Percentiles rank a stretch among this genome's conserved stretches.
Evolutionary conservation across 2,329 filamentous ascomycete genomes (phyloP).

Genomic region (Talaromyces sp.): DNA sequence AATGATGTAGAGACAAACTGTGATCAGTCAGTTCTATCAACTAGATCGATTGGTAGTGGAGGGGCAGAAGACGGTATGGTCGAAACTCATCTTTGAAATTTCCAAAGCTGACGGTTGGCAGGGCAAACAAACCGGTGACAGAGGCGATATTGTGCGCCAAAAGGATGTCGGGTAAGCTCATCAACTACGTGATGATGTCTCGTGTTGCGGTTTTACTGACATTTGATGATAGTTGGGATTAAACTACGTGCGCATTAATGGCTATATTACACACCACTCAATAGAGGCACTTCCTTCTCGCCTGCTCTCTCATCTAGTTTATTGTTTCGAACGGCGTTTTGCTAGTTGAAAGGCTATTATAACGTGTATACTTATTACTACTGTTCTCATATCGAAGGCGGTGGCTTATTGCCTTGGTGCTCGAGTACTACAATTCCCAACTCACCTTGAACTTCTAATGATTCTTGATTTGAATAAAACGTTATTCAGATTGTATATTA

Average conservation of each 20-base stretch:
- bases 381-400: conserved; percentile 5
- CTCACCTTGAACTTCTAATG: background rate
- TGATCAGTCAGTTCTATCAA: conserved; percentile 93
- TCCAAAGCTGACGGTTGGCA: conserved; percentile 27
- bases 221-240: conserved; percentile 17
- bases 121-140: conserved; percentile 66
- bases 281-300: background rate
- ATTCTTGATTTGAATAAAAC: background rate
- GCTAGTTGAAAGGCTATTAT: background rate
- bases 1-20: conserved; percentile 74
- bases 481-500: no score
- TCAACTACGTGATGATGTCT: background rate
- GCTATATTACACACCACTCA: background rate
- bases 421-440: background rate
- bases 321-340: background rate
- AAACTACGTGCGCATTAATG: background rate
- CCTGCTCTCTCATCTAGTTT: background rate
- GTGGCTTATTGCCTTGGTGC: background rate
- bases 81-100: background rate
- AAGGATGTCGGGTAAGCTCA: conserved; percentile 68
- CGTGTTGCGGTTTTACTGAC: background rate
- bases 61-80: conserved; percentile 71
- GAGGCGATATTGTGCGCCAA: conserved; percentile 65
- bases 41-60: conserved; percentile 89
- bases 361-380: conserved; percentile 13